phyloP scores from a whole-genome alignment of 495 filamentous ascomycete genomes.

The Recurvomyces mirabilis region DNA sequence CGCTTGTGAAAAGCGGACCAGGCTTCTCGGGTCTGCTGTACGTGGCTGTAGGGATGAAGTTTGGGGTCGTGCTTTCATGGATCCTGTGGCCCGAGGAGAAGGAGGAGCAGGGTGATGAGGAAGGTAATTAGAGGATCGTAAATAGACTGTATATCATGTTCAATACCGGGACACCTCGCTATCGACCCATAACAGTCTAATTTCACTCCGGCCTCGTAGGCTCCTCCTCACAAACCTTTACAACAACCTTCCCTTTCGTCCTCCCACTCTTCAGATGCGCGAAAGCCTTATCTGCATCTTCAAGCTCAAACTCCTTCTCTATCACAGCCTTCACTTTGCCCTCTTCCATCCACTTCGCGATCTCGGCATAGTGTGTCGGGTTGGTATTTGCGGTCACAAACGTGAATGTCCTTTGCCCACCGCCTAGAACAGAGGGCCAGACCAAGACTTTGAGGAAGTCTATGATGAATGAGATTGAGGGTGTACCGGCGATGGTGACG shows the following conservation, averaged over 20 bases:
- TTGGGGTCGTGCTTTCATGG: no score
- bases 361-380: neutral
- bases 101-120: no score
- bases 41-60: no score
- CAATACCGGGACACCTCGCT: no score
- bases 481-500: slow-evolving; percentile 16
- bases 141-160: no score
- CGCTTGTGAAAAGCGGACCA: no score
- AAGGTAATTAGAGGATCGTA: no score
- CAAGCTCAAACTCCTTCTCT: neutral
- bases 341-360: neutral
- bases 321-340: neutral
- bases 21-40: no score
- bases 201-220: no score
- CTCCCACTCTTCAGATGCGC: neutral
- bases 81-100: no score
- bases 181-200: no score
- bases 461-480: slow-evolving; percentile 4
- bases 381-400: neutral
- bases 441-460: slow-evolving; percentile 4
- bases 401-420: neutral
- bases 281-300: neutral
- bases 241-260: neutral
- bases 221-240: neutral
- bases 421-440: slow-evolving; percentile 19